Evolutionary conservation across 176 grass and related monocot species (phyloP), one percentile per base, ranked within the genome.

Genomic region (Bolboschoenus planiculmis): DNA sequence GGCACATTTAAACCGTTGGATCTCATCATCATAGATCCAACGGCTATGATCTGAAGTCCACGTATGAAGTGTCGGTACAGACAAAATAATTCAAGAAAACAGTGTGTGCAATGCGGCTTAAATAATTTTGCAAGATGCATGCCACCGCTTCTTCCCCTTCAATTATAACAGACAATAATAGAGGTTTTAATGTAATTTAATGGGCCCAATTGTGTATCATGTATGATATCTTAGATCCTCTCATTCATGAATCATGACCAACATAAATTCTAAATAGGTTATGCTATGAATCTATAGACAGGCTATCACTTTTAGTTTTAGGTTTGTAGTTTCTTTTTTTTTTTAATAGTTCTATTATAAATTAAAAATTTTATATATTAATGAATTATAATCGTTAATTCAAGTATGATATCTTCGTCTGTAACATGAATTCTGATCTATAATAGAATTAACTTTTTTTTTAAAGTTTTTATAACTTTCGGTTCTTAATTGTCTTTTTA

Each of bases 151-250:
- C 26, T 31, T 77, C 27, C 7, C 72, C 42, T 48, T 33, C 39
- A 53, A 77, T 77, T 77, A 34, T 77, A 23, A 75, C 44, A 53
- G 7, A 48, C 53, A 51, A 50, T 76, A 77, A 53, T 77, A 31
- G 72, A 51, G 13, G 27, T 50, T 53, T 53, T 4, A 16, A 18
- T 53, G 18, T 48, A 48, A 10, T 16, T 48, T 50, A 48, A 34
- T 29, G 72, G 72, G 11, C 14, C 44, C 24, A 75, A 48, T 77
- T 53, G n/a, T n/a, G n/a, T n/a, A n/a, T n/a, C n/a, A n/a, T n/a
- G n/a, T n/a, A 20, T 53, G 46, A 53, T 51, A 26, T 33, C 14
- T 53, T 53, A 33, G 72, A 51, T 77, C 46, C 26, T 77, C 15
- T 77, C 15, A 51, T 77, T 77, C 24, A 74, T 20, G 26, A 31